phyloP scores from a whole-genome alignment of 495 filamentous ascomycete genomes.

The Penicillium turbatum region DNA sequence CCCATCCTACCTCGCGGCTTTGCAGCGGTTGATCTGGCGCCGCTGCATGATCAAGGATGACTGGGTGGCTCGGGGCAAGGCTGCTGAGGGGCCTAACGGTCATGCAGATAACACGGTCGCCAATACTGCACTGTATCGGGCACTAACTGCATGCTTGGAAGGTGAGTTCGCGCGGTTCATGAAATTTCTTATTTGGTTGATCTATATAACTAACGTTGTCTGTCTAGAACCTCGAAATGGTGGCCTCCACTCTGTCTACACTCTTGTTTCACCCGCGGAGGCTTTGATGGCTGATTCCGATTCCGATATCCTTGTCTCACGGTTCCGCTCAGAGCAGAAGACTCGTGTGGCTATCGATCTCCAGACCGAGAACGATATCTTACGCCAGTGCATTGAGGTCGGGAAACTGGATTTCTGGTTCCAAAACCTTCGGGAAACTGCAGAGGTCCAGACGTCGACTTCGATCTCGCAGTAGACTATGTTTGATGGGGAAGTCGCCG shows the following conservation, averaged over 20 bases:
- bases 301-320: slow-evolving; percentile 47
- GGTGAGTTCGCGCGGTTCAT: slow-evolving; percentile 24
- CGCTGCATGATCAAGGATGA: slow-evolving; percentile 74
- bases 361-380: slow-evolving; percentile 48
- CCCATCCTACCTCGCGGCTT: slow-evolving; percentile 47
- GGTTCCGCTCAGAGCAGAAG: slow-evolving; percentile 50
- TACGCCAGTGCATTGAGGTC: slow-evolving; percentile 52
- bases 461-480: neutral
- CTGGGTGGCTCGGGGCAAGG: slow-evolving; percentile 54
- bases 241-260: slow-evolving; percentile 29
- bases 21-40: slow-evolving; percentile 76
- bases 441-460: slow-evolving; percentile 9
- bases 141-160: slow-evolving; percentile 29
- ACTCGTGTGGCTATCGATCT: slow-evolving; percentile 50
- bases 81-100: slow-evolving; percentile 26
- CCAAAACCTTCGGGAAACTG: slow-evolving; percentile 41
- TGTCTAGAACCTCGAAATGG: slow-evolving; percentile 15
- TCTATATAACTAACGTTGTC: neutral
- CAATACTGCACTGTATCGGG: slow-evolving; percentile 32
- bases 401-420: slow-evolving; percentile 60
- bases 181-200: neutral
- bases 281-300: slow-evolving; percentile 47
- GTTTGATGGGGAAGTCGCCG: neutral
- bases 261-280: slow-evolving; percentile 46
- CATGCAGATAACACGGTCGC: slow-evolving; percentile 21